Evolutionary conservation across 331 rosid species (phyloP).

Genomic region (Prunus yedoensis): DNA sequence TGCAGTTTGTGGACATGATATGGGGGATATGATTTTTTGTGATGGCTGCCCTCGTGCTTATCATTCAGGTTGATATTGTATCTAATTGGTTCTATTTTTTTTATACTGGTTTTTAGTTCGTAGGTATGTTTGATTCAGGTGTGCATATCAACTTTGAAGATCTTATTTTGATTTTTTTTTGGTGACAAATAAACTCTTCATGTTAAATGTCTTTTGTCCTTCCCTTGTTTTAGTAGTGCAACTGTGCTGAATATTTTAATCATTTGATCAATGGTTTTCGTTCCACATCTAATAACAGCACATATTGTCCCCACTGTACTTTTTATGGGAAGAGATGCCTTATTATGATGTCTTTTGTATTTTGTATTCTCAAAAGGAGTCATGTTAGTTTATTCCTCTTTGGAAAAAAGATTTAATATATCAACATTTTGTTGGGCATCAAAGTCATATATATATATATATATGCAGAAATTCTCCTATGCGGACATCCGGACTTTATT

Average conservation of each 20-base stretch:
- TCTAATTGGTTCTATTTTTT: constrained; percentile 1
- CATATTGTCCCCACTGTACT: background rate
- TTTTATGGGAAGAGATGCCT: no score
- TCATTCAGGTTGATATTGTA: constrained; percentile 65
- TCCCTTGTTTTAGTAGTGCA: background rate
- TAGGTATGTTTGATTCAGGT: background rate
- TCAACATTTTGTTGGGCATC: background rate
- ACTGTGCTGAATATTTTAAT: background rate
- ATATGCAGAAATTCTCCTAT: no score
- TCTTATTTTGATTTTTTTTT: background rate
- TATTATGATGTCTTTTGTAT: no score
- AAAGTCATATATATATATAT: background rate
- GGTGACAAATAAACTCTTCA: background rate
- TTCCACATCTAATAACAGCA: background rate
- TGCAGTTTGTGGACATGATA: constrained; percentile 80
- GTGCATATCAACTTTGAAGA: background rate
- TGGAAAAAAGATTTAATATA: background rate
- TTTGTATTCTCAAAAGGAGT: no score
- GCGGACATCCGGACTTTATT: no score
- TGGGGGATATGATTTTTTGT: constrained; percentile 84
- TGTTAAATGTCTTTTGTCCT: background rate
- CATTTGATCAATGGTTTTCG: background rate
- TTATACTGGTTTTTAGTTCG: background rate
- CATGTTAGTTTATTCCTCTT: background rate
- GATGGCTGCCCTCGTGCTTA: constrained; percentile 92